These are phyloP conservation scores for Psilocybe subaeruginosa DNA, from an alignment of 768 basidiomycete genomes.

Conservation along the genomic window DNA sequence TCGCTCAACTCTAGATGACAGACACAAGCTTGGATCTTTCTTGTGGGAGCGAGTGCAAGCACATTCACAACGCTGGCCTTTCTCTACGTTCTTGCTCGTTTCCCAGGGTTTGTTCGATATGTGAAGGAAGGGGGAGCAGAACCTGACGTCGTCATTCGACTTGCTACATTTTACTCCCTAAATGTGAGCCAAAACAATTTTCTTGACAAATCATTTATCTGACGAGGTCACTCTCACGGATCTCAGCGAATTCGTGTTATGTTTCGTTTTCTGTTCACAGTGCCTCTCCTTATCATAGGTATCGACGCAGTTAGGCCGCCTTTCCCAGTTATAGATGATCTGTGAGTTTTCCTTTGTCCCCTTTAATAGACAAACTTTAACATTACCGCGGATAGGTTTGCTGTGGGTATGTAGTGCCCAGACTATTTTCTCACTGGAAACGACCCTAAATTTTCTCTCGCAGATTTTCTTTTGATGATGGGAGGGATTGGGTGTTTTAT, in stretches of 20 bases:
- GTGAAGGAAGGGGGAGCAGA: constrained; percentile 77
- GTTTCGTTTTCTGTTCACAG: constrained; percentile 75
- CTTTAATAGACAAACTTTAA: not conserved
- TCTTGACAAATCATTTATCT: constrained; percentile 1
- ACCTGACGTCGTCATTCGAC: constrained; percentile 72
- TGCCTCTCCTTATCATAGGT: constrained; percentile 69
- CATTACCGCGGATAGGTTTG: constrained; percentile 48
- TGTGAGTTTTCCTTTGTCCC: constrained; percentile 45
- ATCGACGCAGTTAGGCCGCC: constrained; percentile 60
- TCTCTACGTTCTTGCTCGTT: constrained; percentile 70
- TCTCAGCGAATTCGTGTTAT: constrained; percentile 66
- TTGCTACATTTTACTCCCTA: constrained; percentile 75
- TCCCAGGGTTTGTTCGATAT: constrained; percentile 69
- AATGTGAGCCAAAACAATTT: constrained; percentile 55
- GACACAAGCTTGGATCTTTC: constrained; percentile 77
- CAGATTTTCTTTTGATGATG: constrained; percentile 73
- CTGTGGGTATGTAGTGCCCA: constrained; percentile 49
- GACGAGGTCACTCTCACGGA: constrained; percentile 5
- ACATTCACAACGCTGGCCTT: constrained; percentile 71
- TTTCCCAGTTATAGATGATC: constrained; percentile 52
- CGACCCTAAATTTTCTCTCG: constrained; percentile 21
- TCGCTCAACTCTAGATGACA: constrained; percentile 26
- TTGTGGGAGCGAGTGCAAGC: constrained; percentile 69
- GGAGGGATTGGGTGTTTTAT: constrained; percentile 77
- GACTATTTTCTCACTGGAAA: constrained; percentile 1